A percentile compares a stretch with the other conserved stretches of the same genome.
Evolutionary conservation across 306 rosid genomes (phyloP).

Genomic region (Echinosophora koreensis): DNA sequence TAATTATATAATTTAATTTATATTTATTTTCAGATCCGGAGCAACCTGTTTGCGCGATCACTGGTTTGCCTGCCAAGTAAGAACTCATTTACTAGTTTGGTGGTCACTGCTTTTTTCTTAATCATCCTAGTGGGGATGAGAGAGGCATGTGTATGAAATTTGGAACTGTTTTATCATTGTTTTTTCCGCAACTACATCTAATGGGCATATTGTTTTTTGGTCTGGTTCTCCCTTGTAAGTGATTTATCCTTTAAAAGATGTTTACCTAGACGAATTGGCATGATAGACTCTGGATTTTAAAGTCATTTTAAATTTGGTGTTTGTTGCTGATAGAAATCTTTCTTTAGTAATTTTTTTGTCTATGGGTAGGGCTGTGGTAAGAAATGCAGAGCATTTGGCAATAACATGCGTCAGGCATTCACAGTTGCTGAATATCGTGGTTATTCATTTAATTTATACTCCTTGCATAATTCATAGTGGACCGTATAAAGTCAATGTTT

Average conservation of each 20-base stretch:
- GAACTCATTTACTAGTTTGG: constrained; percentile 50
- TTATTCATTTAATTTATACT: too few species aligned
- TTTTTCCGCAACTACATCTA: constrained; percentile 11
- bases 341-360: too few species aligned
- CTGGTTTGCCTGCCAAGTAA: constrained; percentile 98
- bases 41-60: constrained; percentile 78
- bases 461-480: too few species aligned
- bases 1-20: constrained; percentile 24
- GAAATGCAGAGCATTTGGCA: too few species aligned
- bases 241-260: constrained; percentile 7
- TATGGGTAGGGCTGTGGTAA: too few species aligned
- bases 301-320: too few species aligned
- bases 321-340: too few species aligned
- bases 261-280: constrained; percentile 19
- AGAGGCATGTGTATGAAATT: constrained; percentile 31
- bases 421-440: too few species aligned
- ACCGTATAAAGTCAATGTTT: too few species aligned
- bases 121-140: constrained; percentile 21
- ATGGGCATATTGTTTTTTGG: constrained; percentile 12
- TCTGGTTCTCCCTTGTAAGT: not conserved
- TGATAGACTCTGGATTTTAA: constrained; percentile 22
- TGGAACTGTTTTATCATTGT: constrained; percentile 35
- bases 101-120: constrained; percentile 31
- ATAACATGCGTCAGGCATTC: too few species aligned
- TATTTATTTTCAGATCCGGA: constrained; percentile 77